A percentile compares a stretch with the other conserved stretches of the same genome.
Evolutionary conservation across 495 filamentous ascomycete genomes (phyloP).

Genomic region (Daldinia loculata): DNA sequence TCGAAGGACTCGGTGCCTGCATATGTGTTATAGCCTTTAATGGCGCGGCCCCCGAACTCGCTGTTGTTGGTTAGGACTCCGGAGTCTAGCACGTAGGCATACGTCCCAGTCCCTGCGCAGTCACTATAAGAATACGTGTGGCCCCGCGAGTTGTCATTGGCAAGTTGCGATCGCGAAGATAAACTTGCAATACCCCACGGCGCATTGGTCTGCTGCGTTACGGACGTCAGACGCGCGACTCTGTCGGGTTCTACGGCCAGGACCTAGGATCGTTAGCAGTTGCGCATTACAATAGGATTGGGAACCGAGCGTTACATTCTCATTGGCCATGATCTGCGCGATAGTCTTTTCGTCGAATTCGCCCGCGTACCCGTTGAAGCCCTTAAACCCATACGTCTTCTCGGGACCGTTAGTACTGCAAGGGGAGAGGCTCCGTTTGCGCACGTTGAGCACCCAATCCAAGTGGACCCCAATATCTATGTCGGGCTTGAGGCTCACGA

Average conservation of each 20-base stretch:
- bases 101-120: conserved; percentile 52
- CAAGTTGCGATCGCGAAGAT: conserved; percentile 44
- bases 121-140: conserved; percentile 53
- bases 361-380: conserved; percentile 54
- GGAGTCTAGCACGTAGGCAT: conserved; percentile 55
- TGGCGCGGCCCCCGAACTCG: conserved; percentile 63
- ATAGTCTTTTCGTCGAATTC: conserved; percentile 47
- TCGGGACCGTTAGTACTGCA: conserved; percentile 43
- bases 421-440: conserved; percentile 10
- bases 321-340: conserved; percentile 48
- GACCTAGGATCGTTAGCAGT: conserved; percentile 15
- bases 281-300: not conserved
- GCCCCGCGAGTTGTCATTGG: conserved; percentile 28
- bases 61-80: conserved; percentile 58
- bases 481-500: conserved; percentile 61
- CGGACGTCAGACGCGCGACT: conserved; percentile 15
- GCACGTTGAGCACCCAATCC: not conserved
- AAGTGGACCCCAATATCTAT: conserved; percentile 29
- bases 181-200: conserved; percentile 57
- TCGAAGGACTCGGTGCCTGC: conserved; percentile 42
- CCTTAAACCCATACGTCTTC: conserved; percentile 47
- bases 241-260: conserved; percentile 26
- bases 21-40: conserved; percentile 56
- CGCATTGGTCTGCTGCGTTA: conserved; percentile 42
- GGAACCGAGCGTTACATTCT: conserved; percentile 39